Percentiles rank a stretch among this genome's conserved stretches.
Evolutionary conservation across 805 yeast species (phyloP).

Genomic region (Hanseniaspora osmophila): DNA sequence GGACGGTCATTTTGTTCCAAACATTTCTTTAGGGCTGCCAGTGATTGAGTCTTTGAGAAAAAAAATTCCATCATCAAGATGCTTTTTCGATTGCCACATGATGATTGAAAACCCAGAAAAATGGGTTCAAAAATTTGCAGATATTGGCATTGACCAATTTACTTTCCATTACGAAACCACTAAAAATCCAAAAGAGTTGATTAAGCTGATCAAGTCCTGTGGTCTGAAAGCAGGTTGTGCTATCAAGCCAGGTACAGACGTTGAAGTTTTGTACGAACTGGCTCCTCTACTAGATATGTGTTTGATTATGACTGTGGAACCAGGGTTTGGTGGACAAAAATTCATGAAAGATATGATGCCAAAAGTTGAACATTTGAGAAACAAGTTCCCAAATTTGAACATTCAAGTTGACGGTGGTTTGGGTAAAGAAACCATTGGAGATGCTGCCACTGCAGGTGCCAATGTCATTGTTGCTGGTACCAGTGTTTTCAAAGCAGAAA

Average conservation of each 20-base stretch:
- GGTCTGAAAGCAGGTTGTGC: conserved; percentile 95
- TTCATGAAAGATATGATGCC: conserved; percentile 96
- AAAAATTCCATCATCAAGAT: conserved; percentile 50
- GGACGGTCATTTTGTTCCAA: conserved; percentile 99
- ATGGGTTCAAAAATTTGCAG: conserved; percentile 87
- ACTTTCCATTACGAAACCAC: conserved; percentile 95
- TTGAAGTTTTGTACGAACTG: conserved; percentile 62
- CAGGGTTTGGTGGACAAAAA: conserved; percentile 97
- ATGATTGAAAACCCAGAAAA: conserved; percentile 87
- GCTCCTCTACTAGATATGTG: conserved; percentile 81
- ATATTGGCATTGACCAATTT: conserved; percentile 90
- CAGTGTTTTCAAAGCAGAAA: conserved; percentile 72
- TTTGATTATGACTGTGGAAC: conserved; percentile 96
- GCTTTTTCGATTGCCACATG: conserved; percentile 91
- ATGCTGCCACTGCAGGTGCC: conserved; percentile 94
- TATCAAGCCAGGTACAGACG: conserved; percentile 83
- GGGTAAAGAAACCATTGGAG: conserved; percentile 69
- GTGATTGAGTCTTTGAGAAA: conserved; percentile 65
- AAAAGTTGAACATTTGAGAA: conserved; percentile 68
- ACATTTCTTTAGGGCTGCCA: conserved; percentile 88
- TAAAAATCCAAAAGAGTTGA: conserved; percentile 56
- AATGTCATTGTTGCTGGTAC: conserved; percentile 97
- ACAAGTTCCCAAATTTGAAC: conserved; percentile 60
- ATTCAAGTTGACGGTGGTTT: conserved; percentile 96
- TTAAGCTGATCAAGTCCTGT: conserved; percentile 55